A percentile compares a stretch with the other conserved stretches of the same genome.
These are phyloP conservation scores for Discostella stelligera DNA, from an alignment of 352 stramenopile genomes.

Conservation along the genomic window DNA sequence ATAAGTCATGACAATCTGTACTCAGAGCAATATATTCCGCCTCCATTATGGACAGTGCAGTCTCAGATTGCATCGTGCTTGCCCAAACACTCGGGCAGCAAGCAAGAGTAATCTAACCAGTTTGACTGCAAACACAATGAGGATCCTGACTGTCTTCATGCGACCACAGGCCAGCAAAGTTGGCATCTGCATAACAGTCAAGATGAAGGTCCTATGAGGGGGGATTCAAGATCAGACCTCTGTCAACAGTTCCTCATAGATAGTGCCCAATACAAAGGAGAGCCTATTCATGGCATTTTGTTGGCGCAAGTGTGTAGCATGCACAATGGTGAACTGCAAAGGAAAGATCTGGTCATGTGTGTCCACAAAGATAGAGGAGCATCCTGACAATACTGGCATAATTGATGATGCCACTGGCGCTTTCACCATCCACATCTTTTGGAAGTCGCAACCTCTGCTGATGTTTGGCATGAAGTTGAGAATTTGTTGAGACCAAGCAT, in stretches of 20 bases:
- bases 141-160: conserved; percentile 10
- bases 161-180: conserved; percentile 51
- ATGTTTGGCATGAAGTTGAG: neutral
- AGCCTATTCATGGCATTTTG: too few relatives aligned
- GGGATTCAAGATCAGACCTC: conserved; percentile 26
- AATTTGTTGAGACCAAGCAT: neutral
- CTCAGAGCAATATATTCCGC: conserved; percentile 41
- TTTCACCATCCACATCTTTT: neutral
- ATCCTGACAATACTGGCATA: neutral
- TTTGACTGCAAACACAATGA: conserved; percentile 15
- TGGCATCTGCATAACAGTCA: conserved; percentile 14
- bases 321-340: too few relatives aligned
- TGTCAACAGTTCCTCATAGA: conserved; percentile 21
- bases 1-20: conserved; percentile 10
- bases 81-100: conserved; percentile 20
- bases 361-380: too few relatives aligned
- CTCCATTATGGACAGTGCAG: conserved; percentile 23
- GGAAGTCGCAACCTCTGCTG: neutral
- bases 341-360: too few relatives aligned
- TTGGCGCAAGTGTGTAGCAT: too few relatives aligned
- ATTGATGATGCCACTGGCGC: neutral
- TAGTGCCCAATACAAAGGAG: conserved; percentile 26
- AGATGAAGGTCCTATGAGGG: neutral
- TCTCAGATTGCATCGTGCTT: conserved; percentile 16
- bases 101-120: conserved; percentile 37